A percentile compares a stretch with the other conserved stretches of the same genome.
phyloP scores from a whole-genome alignment of 2,329 filamentous ascomycete genomes.

The Phaeophleospora eucalypticola region DNA sequence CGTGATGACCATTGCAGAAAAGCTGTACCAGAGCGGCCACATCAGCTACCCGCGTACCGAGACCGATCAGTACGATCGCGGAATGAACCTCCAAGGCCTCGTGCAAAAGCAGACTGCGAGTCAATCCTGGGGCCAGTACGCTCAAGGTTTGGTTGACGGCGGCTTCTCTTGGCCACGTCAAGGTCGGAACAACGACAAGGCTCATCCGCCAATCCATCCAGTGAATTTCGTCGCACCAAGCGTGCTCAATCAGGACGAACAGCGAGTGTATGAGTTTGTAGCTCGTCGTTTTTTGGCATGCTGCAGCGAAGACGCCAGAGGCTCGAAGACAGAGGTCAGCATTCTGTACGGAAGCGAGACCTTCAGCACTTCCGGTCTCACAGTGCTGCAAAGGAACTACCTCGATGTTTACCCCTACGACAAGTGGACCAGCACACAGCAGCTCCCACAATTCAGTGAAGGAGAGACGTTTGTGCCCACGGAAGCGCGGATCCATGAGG shows the following conservation, averaged over 20 bases:
- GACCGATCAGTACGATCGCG: constrained; percentile 90
- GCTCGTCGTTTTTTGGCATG: constrained; percentile 88
- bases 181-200: constrained; percentile 89
- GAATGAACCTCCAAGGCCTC: constrained; percentile 75
- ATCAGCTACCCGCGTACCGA: constrained; percentile 98
- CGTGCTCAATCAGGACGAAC: constrained; percentile 58
- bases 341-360: constrained; percentile 77
- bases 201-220: constrained; percentile 94
- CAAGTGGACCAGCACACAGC: constrained; percentile 84
- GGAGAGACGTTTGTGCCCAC: constrained; percentile 83
- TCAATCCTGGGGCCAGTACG: constrained; percentile 75
- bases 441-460: constrained; percentile 72
- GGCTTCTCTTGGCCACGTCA: constrained; percentile 76
- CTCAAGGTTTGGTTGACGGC: constrained; percentile 68
- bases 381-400: constrained; percentile 85
- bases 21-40: constrained; percentile 87
- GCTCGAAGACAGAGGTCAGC: constrained; percentile 78
- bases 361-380: constrained; percentile 78
- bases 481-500: constrained; percentile 83
- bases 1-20: constrained; percentile 83
- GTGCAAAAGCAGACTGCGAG: constrained; percentile 77
- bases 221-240: constrained; percentile 71
- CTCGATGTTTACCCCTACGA: constrained; percentile 95
- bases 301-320: constrained; percentile 89
- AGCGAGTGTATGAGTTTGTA: constrained; percentile 85